Evolutionary conservation across 495 filamentous ascomycete species (phyloP).

Genomic region (Penicillium lagena): DNA sequence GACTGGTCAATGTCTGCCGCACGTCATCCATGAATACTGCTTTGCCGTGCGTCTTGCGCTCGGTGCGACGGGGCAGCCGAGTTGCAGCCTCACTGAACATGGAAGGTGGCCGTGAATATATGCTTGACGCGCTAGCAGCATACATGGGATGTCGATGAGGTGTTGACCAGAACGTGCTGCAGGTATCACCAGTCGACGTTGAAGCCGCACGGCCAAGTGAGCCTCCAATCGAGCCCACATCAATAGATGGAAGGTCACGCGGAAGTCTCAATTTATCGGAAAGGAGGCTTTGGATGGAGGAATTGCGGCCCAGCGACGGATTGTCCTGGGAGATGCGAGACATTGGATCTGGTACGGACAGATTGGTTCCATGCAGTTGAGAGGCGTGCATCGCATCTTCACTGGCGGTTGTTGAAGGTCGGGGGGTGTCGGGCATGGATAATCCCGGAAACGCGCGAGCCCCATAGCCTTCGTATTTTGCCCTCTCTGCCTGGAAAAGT

Average conservation of each 20-base stretch:
- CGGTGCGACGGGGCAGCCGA: slow-evolving; percentile 26
- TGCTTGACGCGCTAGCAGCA: slow-evolving; percentile 51
- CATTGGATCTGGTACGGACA: slow-evolving; percentile 38
- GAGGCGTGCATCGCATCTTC: slow-evolving; percentile 35
- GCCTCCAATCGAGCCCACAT: slow-evolving; percentile 51
- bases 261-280: slow-evolving; percentile 58
- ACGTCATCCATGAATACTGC: slow-evolving; percentile 66
- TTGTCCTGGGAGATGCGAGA: slow-evolving; percentile 28
- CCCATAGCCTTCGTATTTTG: slow-evolving; percentile 62
- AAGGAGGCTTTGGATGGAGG: slow-evolving; percentile 58
- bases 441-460: slow-evolving; percentile 37
- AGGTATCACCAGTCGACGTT: slow-evolving; percentile 68
- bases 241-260: slow-evolving; percentile 36
- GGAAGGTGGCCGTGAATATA: slow-evolving; percentile 41
- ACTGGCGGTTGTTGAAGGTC: slow-evolving; percentile 49
- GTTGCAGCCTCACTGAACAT: slow-evolving; percentile 35
- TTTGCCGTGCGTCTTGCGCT: slow-evolving; percentile 44
- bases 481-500: slow-evolving; percentile 74
- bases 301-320: slow-evolving; percentile 32
- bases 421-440: slow-evolving; percentile 31
- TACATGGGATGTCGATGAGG: slow-evolving; percentile 59
- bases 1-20: slow-evolving; percentile 70
- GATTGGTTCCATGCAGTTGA: slow-evolving; percentile 17
- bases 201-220: slow-evolving; percentile 42
- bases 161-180: slow-evolving; percentile 83